phyloP scores from a whole-genome alignment of 441 rosid genomes.

The Iberis amara region DNA sequence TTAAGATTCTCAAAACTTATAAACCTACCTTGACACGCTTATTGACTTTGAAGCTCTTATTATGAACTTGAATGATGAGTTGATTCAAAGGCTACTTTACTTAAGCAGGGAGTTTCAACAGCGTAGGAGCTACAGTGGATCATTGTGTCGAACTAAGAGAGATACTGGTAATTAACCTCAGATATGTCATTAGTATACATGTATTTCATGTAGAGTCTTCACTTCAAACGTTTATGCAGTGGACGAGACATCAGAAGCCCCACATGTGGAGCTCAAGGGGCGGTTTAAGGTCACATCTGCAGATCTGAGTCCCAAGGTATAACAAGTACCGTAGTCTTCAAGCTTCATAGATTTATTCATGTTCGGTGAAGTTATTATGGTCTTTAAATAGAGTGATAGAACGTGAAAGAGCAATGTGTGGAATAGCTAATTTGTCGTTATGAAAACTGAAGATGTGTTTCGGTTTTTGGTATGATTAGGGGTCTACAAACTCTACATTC shows the following conservation, averaged over 20 bases:
- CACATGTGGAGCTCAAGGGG: slow-evolving; percentile 74
- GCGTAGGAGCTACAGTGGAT: slow-evolving; percentile 73
- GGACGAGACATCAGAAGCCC: slow-evolving; percentile 73
- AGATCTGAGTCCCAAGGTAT: slow-evolving; percentile 87
- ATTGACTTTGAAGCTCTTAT: slow-evolving; percentile 18
- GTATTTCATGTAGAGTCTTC: slow-evolving; percentile 8
- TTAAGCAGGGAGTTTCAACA: slow-evolving; percentile 58
- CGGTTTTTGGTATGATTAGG: slow-evolving; percentile 39
- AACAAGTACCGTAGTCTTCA: slow-evolving; percentile 16
- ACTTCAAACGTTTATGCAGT: slow-evolving; percentile 27
- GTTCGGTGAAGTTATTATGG: slow-evolving; percentile 6
- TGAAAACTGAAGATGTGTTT: slow-evolving; percentile 18
- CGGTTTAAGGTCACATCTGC: slow-evolving; percentile 89
- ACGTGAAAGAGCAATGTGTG: slow-evolving; percentile 5
- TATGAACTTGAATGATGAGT: slow-evolving; percentile 21
- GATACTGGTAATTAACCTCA: slow-evolving; percentile 47
- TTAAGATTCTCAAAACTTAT: slow-evolving; percentile 31
- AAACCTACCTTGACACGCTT: slow-evolving; percentile 8
- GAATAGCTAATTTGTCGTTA: slow-evolving; percentile 4
- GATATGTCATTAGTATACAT: slow-evolving; percentile 31
- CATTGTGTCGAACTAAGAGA: slow-evolving; percentile 58
- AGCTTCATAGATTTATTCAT: neutral
- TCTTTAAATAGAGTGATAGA: slow-evolving; percentile 9
- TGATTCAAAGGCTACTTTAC: slow-evolving; percentile 17
- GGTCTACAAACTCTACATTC: slow-evolving; percentile 52